Conservation (phyloP, 805 yeast genomes). For the Sungouiella thailandica region DNA sequence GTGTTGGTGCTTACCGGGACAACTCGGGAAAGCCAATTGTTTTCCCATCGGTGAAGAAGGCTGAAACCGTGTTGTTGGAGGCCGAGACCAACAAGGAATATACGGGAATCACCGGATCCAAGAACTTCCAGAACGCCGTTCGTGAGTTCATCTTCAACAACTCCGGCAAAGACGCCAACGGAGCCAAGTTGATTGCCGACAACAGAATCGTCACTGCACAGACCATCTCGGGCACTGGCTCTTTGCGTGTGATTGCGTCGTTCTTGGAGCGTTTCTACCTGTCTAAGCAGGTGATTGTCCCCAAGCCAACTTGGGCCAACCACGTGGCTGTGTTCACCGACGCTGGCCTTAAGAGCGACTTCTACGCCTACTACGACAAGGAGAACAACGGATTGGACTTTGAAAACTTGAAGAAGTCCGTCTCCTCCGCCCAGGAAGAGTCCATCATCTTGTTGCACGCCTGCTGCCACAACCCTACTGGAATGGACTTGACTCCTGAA, state of each 20-base stretch:
- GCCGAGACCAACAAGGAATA: conserved; percentile 71
- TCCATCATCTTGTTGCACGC: conserved; percentile 79
- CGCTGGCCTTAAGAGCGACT: conserved; percentile 60
- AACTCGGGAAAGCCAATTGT: conserved; percentile 84
- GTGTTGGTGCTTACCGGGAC: conserved; percentile 94
- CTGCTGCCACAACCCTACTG: conserved; percentile 97
- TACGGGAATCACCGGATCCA: conserved; percentile 79
- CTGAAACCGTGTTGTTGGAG: conserved; percentile 49
- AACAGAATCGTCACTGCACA: conserved; percentile 77
- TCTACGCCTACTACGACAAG: conserved; percentile 69
- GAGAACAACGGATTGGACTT: conserved; percentile 58
- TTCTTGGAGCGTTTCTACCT: conserved; percentile 61
- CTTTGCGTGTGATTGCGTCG: conserved; percentile 79
- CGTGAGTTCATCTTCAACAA: conserved; percentile 68
- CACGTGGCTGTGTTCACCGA: conserved; percentile 75
- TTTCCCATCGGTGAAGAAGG: conserved; percentile 67
- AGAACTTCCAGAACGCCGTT: conserved; percentile 61
- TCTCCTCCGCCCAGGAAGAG: conserved; percentile 51
- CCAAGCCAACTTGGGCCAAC: conserved; percentile 94
- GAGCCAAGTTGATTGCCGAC: conserved; percentile 50
- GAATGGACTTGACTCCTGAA: conserved; percentile 78
- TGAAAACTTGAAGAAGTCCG: conserved; percentile 56
- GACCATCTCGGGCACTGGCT: conserved; percentile 94
- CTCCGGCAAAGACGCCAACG: conserved; percentile 45
- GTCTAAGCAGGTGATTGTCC: conserved; percentile 57